Evolutionary conservation across 805 yeast genomes (phyloP).

Genomic region (Yamadazyma insecticola): DNA sequence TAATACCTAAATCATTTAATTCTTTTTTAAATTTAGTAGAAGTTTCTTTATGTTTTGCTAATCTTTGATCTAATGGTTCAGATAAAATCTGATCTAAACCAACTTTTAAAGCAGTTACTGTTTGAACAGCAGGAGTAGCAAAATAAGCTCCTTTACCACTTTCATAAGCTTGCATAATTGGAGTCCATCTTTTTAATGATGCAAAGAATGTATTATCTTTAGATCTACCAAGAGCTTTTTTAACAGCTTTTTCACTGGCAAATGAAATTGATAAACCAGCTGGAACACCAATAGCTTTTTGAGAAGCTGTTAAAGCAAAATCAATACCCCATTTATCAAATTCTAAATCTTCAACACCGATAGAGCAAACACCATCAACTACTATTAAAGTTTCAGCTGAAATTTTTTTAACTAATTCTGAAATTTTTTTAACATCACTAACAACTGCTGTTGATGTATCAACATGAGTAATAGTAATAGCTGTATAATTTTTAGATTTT

Average conservation of each 20-base stretch:
- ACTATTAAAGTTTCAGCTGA: constrained; percentile 80
- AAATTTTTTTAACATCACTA: constrained; percentile 59
- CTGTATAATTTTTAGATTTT: constrained; percentile 47
- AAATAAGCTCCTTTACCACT: constrained; percentile 75
- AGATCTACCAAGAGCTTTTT: constrained; percentile 46
- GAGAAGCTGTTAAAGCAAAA: constrained; percentile 86
- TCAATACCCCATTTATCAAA: constrained; percentile 91
- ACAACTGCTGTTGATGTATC: constrained; percentile 97
- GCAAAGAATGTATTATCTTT: constrained; percentile 59
- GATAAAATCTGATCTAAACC: constrained; percentile 70
- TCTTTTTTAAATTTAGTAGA: constrained; percentile 63
- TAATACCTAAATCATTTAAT: constrained; percentile 56
- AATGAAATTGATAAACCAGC: constrained; percentile 81
- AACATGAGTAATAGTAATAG: constrained; percentile 87
- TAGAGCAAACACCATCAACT: constrained; percentile 94
- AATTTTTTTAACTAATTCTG: constrained; percentile 53
- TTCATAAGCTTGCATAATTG: constrained; percentile 85
- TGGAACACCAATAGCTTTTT: constrained; percentile 93
- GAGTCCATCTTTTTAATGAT: constrained; percentile 78
- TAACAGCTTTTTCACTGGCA: constrained; percentile 72
- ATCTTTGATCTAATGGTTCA: constrained; percentile 51
- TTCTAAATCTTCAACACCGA: constrained; percentile 81
- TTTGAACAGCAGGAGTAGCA: constrained; percentile 95
- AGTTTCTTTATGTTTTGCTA: constrained; percentile 56
- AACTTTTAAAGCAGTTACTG: constrained; percentile 72